These are phyloP conservation scores for Lasiosphaeria hispida DNA, from an alignment of 495 filamentous ascomycete genomes.

Conservation along the genomic window DNA sequence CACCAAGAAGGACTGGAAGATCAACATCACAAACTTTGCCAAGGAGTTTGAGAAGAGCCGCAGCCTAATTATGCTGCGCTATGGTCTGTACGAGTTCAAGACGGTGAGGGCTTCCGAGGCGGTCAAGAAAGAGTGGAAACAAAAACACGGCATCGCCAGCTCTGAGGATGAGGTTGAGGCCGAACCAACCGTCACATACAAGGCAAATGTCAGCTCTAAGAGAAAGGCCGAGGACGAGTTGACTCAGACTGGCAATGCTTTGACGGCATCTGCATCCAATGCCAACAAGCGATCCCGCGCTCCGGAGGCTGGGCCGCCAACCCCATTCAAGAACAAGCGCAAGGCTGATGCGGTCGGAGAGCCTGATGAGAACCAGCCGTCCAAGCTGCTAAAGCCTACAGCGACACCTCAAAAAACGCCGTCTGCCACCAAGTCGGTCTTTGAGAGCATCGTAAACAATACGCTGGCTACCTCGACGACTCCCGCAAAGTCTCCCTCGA, in stretches of 20 bases:
- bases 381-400: conserved; percentile 56
- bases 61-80: conserved; percentile 51
- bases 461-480: conserved; percentile 14
- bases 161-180: conserved; percentile 32
- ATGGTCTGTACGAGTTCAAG: conserved; percentile 53
- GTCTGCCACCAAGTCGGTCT: conserved; percentile 45
- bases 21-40: conserved; percentile 51
- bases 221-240: conserved; percentile 48
- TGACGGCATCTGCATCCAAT: conserved; percentile 34
- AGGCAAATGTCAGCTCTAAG: conserved; percentile 32
- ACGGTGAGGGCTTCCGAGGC: conserved; percentile 48
- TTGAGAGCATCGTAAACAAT: conserved; percentile 46
- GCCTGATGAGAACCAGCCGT: conserved; percentile 55
- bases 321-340: conserved; percentile 41
- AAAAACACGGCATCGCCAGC: conserved; percentile 42
- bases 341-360: conserved; percentile 43
- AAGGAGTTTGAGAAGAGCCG: conserved; percentile 56
- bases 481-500: conserved; percentile 25
- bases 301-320: conserved; percentile 17
- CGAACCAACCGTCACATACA: conserved; percentile 6
- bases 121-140: conserved; percentile 48
- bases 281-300: conserved; percentile 46
- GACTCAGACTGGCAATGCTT: conserved; percentile 30
- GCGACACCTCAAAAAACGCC: conserved; percentile 36
- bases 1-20: conserved; percentile 51